A percentile compares a stretch with the other conserved stretches of the same genome.
Conservation (phyloP, 2,329 filamentous ascomycete genomes). For the Lecanicillium sp. region DNA sequence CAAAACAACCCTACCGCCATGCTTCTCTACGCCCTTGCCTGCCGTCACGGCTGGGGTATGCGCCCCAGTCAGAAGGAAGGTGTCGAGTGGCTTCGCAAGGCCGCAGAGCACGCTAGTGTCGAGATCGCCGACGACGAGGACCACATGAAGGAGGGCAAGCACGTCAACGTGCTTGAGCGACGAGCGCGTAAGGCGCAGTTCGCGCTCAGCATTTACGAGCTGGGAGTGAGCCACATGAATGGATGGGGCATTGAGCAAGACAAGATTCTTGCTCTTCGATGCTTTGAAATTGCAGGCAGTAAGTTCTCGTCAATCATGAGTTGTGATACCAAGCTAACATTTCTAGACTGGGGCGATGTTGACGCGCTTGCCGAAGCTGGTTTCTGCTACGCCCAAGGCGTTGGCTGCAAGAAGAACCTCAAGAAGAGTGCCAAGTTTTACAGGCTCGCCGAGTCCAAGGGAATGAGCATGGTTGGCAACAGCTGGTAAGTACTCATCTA, state of each 20-base stretch:
- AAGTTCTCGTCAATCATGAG: slow-evolving; percentile 31
- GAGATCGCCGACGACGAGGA: slow-evolving; percentile 81
- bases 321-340: slow-evolving; percentile 19
- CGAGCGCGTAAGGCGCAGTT: slow-evolving; percentile 89
- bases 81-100: slow-evolving; percentile 85
- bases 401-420: slow-evolving; percentile 92
- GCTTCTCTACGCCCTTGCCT: slow-evolving; percentile 91
- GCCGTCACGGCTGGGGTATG: slow-evolving; percentile 97
- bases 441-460: slow-evolving; percentile 82
- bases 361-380: slow-evolving; percentile 92
- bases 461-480: slow-evolving; percentile 96
- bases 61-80: slow-evolving; percentile 84
- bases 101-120: slow-evolving; percentile 74
- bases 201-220: slow-evolving; percentile 89
- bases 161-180: slow-evolving; percentile 60
- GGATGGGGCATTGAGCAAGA: slow-evolving; percentile 97
- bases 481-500: slow-evolving; percentile 67
- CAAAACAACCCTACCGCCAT: slow-evolving; percentile 87
- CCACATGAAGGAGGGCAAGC: slow-evolving; percentile 54
- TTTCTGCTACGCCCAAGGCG: slow-evolving; percentile 90
- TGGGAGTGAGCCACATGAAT: slow-evolving; percentile 95
- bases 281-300: slow-evolving; percentile 93
- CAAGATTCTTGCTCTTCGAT: slow-evolving; percentile 77
- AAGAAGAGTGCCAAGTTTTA: slow-evolving; percentile 93
- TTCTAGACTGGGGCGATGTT: slow-evolving; percentile 78